Evolutionary conservation across 345 rosid species (phyloP).

Genomic region (Linum trigynum): DNA sequence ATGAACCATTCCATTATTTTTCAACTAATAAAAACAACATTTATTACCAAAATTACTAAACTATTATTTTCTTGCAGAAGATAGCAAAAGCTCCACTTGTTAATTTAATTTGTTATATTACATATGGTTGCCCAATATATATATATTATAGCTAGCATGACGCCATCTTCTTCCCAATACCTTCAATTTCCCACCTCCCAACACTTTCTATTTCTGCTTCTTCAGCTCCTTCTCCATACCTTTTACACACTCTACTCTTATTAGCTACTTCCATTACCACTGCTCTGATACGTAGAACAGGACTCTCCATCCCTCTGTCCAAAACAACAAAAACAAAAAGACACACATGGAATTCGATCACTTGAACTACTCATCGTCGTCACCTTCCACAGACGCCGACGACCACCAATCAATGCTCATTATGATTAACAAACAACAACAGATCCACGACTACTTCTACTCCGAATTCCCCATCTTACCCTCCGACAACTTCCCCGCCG

Average conservation of each 20-base stretch:
- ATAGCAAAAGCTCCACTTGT: slow-evolving; percentile 14
- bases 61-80: background rate
- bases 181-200: slow-evolving; percentile 1
- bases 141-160: slow-evolving; percentile 5
- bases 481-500: slow-evolving; percentile 15
- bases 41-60: background rate
- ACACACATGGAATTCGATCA: slow-evolving; percentile 33
- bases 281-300: no score
- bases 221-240: slow-evolving; percentile 13
- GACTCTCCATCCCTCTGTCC: slow-evolving; percentile 33
- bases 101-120: slow-evolving; percentile 2
- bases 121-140: slow-evolving; percentile 8
- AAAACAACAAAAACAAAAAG: background rate
- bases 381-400: slow-evolving; percentile 28
- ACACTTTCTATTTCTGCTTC: background rate
- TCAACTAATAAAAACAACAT: slow-evolving; percentile 3
- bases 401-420: slow-evolving; percentile 24
- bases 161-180: slow-evolving; percentile 28
- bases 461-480: slow-evolving; percentile 14
- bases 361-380: slow-evolving; percentile 20
- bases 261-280: background rate
- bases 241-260: slow-evolving; percentile 20
- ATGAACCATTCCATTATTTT: background rate
- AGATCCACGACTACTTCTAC: slow-evolving; percentile 22
- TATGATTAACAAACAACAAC: slow-evolving; percentile 22